Evolutionary conservation across 768 basidiomycete species (phyloP).

Genomic region (Austroboletus eburneus): DNA sequence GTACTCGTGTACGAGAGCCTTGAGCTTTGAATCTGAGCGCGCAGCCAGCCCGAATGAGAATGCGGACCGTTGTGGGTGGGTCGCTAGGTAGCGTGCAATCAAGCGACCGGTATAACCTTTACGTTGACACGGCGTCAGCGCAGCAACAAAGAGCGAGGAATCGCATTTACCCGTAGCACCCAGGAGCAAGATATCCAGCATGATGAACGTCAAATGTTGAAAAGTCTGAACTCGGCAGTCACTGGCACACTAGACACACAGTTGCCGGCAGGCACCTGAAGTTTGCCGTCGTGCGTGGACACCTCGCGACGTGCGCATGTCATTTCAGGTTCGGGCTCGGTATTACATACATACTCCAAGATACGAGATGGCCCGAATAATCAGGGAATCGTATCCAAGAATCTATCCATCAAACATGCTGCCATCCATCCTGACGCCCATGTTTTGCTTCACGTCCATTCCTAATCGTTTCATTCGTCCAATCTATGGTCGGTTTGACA

Average conservation of each 20-base stretch:
- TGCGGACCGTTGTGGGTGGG: constrained; percentile 51
- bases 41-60: constrained; percentile 73
- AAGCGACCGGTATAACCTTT: constrained; percentile 68
- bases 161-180: constrained; percentile 55
- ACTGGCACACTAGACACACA: constrained; percentile 2
- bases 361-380: not conserved
- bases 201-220: constrained; percentile 19
- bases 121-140: constrained; percentile 8
- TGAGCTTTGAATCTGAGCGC: constrained; percentile 61
- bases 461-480: constrained; percentile 85
- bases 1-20: constrained; percentile 45
- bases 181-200: constrained; percentile 61
- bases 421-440: constrained; percentile 87
- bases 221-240: constrained; percentile 1
- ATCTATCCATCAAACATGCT: constrained; percentile 47
- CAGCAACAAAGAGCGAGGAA: not conserved
- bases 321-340: not conserved
- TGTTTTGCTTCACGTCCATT: constrained; percentile 79
- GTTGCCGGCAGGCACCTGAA: constrained; percentile 1
- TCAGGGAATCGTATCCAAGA: not conserved
- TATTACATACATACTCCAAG: too few species aligned
- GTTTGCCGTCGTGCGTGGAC: not conserved
- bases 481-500: constrained; percentile 38
- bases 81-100: constrained; percentile 59
- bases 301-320: constrained; percentile 17